Conservation (phyloP, 75 land plant genomes). For the Cupressus sempervirens region DNA sequence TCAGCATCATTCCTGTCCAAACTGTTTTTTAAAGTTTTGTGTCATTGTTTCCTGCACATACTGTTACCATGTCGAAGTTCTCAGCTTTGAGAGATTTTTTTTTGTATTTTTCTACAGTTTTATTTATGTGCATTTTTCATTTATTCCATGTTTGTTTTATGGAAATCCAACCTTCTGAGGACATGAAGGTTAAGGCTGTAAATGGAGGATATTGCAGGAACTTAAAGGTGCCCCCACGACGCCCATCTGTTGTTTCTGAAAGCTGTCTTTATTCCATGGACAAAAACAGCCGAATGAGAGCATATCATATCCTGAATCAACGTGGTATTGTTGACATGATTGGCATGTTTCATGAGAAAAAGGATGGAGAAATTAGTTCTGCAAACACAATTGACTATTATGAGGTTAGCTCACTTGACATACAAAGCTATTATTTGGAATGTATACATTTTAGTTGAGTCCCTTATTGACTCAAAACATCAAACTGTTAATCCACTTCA, state of each 20-base stretch:
- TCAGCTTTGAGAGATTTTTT: no score
- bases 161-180: no score
- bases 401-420: background rate
- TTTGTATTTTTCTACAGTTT: no score
- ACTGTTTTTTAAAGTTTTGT: no score
- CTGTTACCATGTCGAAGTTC: no score
- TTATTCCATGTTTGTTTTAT: no score
- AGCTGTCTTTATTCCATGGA: constrained; percentile 78
- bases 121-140: no score
- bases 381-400: background rate
- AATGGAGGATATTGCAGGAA: constrained; percentile 48
- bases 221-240: constrained; percentile 81
- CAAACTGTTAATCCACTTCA: background rate
- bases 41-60: no score
- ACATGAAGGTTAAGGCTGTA: no score
- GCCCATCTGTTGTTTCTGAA: constrained; percentile 91
- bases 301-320: constrained; percentile 89
- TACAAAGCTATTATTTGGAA: no score
- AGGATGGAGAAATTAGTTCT: constrained; percentile 23
- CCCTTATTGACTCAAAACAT: background rate
- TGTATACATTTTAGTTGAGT: background rate
- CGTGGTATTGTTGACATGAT: constrained; percentile 79
- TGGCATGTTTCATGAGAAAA: constrained; percentile 73
- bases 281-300: constrained; percentile 67
- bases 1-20: no score